Conservation (phyloP, 1,284 basidiomycete genomes). For the Mycosarcoma maydis region DNA sequence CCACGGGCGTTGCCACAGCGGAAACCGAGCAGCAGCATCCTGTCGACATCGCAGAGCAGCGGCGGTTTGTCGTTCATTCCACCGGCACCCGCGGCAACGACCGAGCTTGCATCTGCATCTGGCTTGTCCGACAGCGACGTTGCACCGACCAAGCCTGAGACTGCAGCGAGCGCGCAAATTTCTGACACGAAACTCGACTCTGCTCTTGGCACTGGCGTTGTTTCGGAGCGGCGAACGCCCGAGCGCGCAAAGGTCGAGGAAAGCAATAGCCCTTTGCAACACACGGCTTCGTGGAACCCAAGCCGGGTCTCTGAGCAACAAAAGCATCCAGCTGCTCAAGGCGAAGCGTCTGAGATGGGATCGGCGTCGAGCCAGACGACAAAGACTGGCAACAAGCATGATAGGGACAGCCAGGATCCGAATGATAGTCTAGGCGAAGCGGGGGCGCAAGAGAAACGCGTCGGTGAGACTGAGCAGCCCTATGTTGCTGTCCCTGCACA, state of each 20-base stretch:
- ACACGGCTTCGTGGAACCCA: not conserved
- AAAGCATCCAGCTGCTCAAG: not conserved
- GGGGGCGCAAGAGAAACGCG: not conserved
- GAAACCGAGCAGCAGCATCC: constrained; percentile 37
- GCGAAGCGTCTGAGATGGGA: too few relatives aligned
- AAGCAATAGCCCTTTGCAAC: not conserved
- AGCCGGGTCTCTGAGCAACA: not conserved
- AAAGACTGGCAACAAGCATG: not conserved
- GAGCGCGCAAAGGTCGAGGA: constrained; percentile 8
- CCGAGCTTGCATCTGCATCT: constrained; percentile 18
- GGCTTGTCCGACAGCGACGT: constrained; percentile 8
- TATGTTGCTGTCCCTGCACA: constrained; percentile 3
- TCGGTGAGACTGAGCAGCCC: constrained; percentile 5
- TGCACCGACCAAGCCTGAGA: constrained; percentile 1
- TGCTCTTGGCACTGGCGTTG: not conserved
- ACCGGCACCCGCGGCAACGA: constrained; percentile 37
- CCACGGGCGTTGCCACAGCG: constrained; percentile 22
- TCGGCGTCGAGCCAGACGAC: not conserved
- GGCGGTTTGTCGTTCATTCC: constrained; percentile 45
- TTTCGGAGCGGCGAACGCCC: constrained; percentile 8
- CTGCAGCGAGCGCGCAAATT: not conserved
- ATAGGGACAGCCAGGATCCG: not conserved
- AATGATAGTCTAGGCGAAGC: not conserved
- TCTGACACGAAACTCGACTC: not conserved
- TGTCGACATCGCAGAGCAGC: constrained; percentile 23